These are phyloP conservation scores for Melianthus villosus DNA, from an alignment of 441 rosid genomes.

Conservation along the genomic window DNA sequence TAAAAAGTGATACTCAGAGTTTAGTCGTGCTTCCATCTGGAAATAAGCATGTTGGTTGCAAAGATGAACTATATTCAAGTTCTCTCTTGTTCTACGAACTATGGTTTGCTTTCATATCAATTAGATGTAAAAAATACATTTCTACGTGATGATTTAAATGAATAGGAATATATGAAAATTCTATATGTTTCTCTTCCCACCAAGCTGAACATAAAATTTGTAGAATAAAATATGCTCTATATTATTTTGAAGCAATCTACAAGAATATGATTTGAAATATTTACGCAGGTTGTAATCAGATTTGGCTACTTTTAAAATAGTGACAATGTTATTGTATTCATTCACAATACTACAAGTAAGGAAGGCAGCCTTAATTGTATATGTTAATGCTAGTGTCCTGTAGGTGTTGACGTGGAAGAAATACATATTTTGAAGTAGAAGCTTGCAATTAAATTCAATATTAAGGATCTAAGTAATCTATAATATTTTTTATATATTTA, in stretches of 20 bases:
- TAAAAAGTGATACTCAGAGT: too few relatives aligned
- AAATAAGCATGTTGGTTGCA: too few relatives aligned
- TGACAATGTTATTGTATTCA: background rate
- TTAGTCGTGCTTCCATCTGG: too few relatives aligned
- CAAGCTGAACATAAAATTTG: background rate
- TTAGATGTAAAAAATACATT: too few relatives aligned
- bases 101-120: background rate
- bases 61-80: constrained; percentile 1
- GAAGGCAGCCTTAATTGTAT: too few relatives aligned
- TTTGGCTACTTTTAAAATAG: background rate
- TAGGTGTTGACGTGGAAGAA: background rate
- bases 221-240: background rate
- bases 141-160: too few relatives aligned
- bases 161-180: background rate
- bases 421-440: background rate
- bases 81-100: constrained; percentile 1
- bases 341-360: too few relatives aligned
- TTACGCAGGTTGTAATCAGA: constrained; percentile 2
- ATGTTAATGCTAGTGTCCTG: background rate
- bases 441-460: background rate
- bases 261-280: constrained; percentile 2
- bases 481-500: constrained; percentile 1
- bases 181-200: background rate
- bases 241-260: constrained; percentile 3
- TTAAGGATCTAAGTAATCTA: background rate